These are phyloP conservation scores for Cladosporium sp. DNA, from an alignment of 2,329 filamentous ascomycete genomes.

Conservation along the genomic window DNA sequence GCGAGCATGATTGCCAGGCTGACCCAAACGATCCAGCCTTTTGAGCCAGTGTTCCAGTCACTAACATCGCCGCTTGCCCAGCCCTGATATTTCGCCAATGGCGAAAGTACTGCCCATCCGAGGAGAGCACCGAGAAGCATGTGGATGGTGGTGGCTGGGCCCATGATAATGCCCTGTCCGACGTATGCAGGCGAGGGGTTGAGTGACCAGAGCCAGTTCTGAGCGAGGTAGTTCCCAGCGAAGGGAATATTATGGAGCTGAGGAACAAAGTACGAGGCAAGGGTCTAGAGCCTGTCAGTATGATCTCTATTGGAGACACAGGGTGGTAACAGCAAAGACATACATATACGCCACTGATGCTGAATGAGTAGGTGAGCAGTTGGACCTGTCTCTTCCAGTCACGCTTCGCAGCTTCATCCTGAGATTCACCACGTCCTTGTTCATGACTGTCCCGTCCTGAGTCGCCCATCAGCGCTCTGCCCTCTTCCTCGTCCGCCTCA, in stretches of 20 bases:
- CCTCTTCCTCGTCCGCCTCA: slow-evolving; percentile 34
- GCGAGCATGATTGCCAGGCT: slow-evolving; percentile 95
- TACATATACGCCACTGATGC: slow-evolving; percentile 57
- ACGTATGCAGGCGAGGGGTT: slow-evolving; percentile 98
- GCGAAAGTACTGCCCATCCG: slow-evolving; percentile 89
- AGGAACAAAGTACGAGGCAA: slow-evolving; percentile 88
- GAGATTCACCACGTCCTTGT: neutral
- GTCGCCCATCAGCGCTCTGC: slow-evolving; percentile 39
- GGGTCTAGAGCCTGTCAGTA: slow-evolving; percentile 58
- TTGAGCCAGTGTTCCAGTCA: slow-evolving; percentile 90
- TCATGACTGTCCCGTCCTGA: neutral
- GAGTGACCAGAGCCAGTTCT: slow-evolving; percentile 89
- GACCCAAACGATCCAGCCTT: slow-evolving; percentile 98
- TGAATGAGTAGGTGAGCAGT: slow-evolving; percentile 61
- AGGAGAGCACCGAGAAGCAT: slow-evolving; percentile 90
- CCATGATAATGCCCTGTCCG: slow-evolving; percentile 98
- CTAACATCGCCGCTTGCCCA: slow-evolving; percentile 88
- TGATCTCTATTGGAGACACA: neutral
- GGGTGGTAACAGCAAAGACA: slow-evolving; percentile 27
- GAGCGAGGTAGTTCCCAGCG: slow-evolving; percentile 73
- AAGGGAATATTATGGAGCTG: slow-evolving; percentile 82
- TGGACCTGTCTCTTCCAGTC: slow-evolving; percentile 66
- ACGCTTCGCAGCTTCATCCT: slow-evolving; percentile 29
- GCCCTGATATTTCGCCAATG: slow-evolving; percentile 77
- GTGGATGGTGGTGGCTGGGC: slow-evolving; percentile 87